phyloP scores from a whole-genome alignment of 495 filamentous ascomycete genomes.

The Pseudoneurospora amorphoporcata region DNA sequence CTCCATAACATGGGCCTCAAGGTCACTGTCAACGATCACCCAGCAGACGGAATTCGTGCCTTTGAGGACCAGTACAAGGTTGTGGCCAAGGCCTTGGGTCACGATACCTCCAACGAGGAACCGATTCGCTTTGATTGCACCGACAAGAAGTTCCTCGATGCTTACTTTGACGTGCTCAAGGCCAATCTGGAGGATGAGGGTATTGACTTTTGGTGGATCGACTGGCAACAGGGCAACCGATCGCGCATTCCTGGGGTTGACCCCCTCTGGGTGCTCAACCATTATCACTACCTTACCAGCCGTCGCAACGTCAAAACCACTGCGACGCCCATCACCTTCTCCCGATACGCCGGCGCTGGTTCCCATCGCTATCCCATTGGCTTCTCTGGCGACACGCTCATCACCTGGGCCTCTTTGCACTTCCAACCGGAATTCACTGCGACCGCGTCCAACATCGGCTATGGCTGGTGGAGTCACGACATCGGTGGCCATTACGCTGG shows the following conservation, averaged over 20 bases:
- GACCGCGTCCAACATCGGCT: constrained; percentile 53
- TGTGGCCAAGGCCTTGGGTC: constrained; percentile 37
- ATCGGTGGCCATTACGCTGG: constrained; percentile 49
- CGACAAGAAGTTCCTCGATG: constrained; percentile 41
- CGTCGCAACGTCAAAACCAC: constrained; percentile 17
- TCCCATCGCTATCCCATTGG: constrained; percentile 51
- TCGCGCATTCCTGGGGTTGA: constrained; percentile 46
- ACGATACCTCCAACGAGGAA: constrained; percentile 31
- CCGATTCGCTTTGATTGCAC: constrained; percentile 47
- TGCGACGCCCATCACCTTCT: constrained; percentile 31
- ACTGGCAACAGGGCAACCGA: constrained; percentile 50
- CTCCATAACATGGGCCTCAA: constrained; percentile 36
- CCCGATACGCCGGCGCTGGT: constrained; percentile 48
- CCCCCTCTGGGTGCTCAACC: constrained; percentile 53
- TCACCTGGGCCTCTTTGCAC: constrained; percentile 45
- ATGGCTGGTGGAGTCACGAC: constrained; percentile 57
- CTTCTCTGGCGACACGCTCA: constrained; percentile 48
- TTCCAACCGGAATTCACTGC: constrained; percentile 56
- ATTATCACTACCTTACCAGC: constrained; percentile 48
- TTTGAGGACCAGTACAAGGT: constrained; percentile 43
- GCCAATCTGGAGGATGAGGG: constrained; percentile 38
- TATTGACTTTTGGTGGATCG: constrained; percentile 52
- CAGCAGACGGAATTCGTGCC: constrained; percentile 40
- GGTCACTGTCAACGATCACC: constrained; percentile 47
- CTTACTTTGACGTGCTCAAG: constrained; percentile 47